Evolutionary conservation across 768 basidiomycete species (phyloP), one percentile per base, ranked within the genome.

Genomic region (Agaricus blazei): DNA sequence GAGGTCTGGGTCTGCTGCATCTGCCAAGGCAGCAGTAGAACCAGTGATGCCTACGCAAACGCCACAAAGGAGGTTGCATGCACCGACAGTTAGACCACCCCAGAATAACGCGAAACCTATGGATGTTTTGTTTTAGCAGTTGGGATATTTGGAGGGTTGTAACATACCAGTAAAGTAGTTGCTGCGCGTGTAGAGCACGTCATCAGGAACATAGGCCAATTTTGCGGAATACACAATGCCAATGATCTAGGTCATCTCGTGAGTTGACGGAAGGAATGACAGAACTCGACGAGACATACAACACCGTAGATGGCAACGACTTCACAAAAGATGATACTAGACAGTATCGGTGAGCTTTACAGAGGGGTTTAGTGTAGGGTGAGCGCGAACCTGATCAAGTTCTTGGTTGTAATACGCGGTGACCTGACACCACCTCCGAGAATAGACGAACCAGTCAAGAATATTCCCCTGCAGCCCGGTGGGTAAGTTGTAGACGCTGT

Each of bases 301-400:
- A 93, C 91, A 55, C 90, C 97, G 73, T 98, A 98, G 66, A 99
- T 98, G 56, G 96, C 97, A 28, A 99, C 95, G 65, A 98, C 97
- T 75, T 98, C 96, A 70, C 96, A 98, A 79, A 98, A 98, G 65
- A 99, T 98, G 75, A 98, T 93, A 62, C 96, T 98, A 64, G 9
- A 28, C 14, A 36, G 54, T 7, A n/a, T 19, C 53, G 28, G 26
- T 29, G 47, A 9, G 31, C 1, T 23, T 48, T 15, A 51, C 43
- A n/a, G 23, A 41, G 6, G 24, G 24, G 12, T 8, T 23, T 23
- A 26, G 23, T 19, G 3, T 23, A 65, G 8, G 38, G 24, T 11
- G n/a, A 24, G 15, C 26, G 29, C 80, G 51, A 48, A 93, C 94
- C 92, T 94, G 63, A 99, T 97, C 69, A 98, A 70, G 69, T 99